Evolutionary conservation across 2,329 filamentous ascomycete genomes (phyloP).

Genomic region (Penicillium capsulatum): DNA sequence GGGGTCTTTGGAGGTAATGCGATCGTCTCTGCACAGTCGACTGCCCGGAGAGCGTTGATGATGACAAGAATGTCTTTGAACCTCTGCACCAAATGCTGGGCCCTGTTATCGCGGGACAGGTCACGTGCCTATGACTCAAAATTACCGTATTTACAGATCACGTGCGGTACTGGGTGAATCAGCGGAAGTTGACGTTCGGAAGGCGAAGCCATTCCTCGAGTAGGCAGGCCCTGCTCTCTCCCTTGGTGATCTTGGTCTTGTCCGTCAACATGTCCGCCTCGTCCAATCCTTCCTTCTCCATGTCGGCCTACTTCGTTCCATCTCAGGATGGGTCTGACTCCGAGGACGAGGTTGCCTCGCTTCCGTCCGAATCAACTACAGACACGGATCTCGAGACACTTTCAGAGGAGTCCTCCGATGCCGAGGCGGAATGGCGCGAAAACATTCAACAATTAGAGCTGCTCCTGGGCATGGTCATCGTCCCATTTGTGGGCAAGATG

Average conservation of each 20-base stretch:
- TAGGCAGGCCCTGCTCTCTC: constrained; percentile 38
- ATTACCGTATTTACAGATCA: constrained; percentile 1
- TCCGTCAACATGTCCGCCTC: constrained; percentile 27
- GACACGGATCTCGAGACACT: constrained; percentile 42
- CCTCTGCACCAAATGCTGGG: constrained; percentile 12
- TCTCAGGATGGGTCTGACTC: constrained; percentile 29
- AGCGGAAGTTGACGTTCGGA: no score
- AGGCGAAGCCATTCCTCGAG: no score
- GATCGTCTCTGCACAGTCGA: constrained; percentile 2
- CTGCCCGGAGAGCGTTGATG: constrained; percentile 9
- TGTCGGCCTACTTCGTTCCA: constrained; percentile 40
- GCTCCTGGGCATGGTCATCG: constrained; percentile 86
- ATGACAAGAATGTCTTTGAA: constrained; percentile 19
- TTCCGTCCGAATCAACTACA: constrained; percentile 40
- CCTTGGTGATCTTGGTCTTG: constrained; percentile 9
- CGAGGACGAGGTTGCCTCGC: constrained; percentile 42
- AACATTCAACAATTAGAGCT: constrained; percentile 91
- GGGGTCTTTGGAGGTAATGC: background rate
- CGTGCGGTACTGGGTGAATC: constrained; percentile 1
- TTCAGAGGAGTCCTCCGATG: constrained; percentile 65
- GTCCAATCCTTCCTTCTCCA: constrained; percentile 35
- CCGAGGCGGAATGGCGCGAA: constrained; percentile 91
- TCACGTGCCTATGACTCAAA: constrained; percentile 21
- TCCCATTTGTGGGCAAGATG: constrained; percentile 92
- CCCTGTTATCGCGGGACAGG: constrained; percentile 21